phyloP scores from a whole-genome alignment of 805 yeast genomes.

The Candida sphagnicola region DNA sequence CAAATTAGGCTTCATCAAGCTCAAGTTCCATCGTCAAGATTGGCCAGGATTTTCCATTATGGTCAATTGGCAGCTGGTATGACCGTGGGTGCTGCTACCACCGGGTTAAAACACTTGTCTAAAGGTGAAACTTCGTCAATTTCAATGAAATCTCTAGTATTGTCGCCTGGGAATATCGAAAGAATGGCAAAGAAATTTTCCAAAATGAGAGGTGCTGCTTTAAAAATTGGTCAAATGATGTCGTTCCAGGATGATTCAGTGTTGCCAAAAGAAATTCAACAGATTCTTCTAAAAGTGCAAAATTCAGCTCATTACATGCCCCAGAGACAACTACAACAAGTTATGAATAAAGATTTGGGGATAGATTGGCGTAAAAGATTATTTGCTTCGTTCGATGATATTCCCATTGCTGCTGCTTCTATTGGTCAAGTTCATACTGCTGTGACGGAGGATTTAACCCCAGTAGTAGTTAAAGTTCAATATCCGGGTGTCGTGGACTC shows the following conservation, averaged over 20 bases:
- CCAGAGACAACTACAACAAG: conserved; percentile 75
- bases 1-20: conserved; percentile 53
- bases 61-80: conserved; percentile 90
- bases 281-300: conserved; percentile 78
- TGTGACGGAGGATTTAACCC: conserved; percentile 56
- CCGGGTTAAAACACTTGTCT: conserved; percentile 67
- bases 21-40: conserved; percentile 79
- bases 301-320: conserved; percentile 98
- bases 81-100: conserved; percentile 78
- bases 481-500: conserved; percentile 95
- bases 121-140: conserved; percentile 43
- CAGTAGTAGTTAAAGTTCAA: conserved; percentile 92
- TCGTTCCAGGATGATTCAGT: conserved; percentile 90
- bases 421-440: conserved; percentile 96
- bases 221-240: conserved; percentile 94
- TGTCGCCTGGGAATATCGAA: conserved; percentile 82
- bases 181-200: conserved; percentile 83
- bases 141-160: conserved; percentile 53
- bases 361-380: conserved; percentile 64
- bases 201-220: conserved; percentile 98
- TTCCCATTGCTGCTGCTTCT: conserved; percentile 93
- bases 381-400: conserved; percentile 73
- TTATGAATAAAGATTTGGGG: conserved; percentile 73
- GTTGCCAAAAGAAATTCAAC: conserved; percentile 80
- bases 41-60: conserved; percentile 89